Evolutionary conservation across 1,139 yeast species (phyloP).

Genomic region (Saccharomyces hybrid): DNA sequence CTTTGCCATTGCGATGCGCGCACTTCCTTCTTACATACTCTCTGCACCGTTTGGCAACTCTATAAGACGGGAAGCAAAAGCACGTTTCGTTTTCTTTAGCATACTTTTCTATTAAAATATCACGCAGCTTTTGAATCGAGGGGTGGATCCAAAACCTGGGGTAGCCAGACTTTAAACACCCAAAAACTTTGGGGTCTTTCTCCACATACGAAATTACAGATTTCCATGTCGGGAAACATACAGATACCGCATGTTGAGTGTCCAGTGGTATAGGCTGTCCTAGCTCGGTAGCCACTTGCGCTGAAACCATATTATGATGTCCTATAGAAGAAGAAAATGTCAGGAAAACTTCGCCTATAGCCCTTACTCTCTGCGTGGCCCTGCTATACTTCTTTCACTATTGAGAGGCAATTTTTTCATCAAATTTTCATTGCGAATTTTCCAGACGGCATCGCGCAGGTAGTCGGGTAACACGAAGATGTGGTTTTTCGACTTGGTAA

Average conservation of each 20-base stretch:
- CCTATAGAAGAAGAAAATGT: background rate
- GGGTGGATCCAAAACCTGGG: conserved; percentile 82
- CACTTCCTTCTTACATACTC: conserved; percentile 59
- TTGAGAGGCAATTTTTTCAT: background rate
- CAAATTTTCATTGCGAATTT: background rate
- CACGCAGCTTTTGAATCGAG: conserved; percentile 55
- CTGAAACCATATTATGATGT: background rate
- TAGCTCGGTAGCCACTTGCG: conserved; percentile 29
- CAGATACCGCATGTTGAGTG: conserved; percentile 89
- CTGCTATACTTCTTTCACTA: background rate
- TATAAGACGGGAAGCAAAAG: conserved; percentile 73
- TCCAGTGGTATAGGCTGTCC: conserved; percentile 86
- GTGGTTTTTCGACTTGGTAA: background rate
- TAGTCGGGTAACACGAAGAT: background rate
- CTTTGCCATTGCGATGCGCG: conserved; percentile 47
- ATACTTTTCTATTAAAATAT: conserved; percentile 45
- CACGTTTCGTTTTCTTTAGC: conserved; percentile 60
- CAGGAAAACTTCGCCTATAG: background rate
- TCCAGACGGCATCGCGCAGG: background rate
- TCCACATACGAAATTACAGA: conserved; percentile 85
- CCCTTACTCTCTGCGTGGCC: background rate
- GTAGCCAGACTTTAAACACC: conserved; percentile 77
- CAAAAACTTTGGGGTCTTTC: conserved; percentile 76
- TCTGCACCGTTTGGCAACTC: conserved; percentile 78
- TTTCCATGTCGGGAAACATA: conserved; percentile 90